Conservation (phyloP, 345 rosid genomes). For the Geranium brycei region DNA sequence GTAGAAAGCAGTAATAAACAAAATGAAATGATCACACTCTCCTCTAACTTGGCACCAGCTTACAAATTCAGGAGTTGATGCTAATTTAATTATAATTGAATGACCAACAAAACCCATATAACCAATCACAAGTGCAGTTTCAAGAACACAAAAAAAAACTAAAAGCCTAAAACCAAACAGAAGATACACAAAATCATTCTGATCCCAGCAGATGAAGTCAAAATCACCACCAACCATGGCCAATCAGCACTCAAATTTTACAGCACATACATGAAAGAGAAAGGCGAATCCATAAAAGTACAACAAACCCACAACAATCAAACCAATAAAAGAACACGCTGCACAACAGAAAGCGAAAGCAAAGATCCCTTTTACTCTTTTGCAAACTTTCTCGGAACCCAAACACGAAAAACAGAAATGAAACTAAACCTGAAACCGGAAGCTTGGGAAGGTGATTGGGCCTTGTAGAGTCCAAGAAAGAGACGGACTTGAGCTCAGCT, state of each 20-base stretch:
- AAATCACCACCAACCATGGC: not conserved
- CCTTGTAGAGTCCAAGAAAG: slow-evolving; percentile 53
- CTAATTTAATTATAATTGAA: no score
- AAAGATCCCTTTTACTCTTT: no score
- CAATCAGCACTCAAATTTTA: not conserved
- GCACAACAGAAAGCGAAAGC: no score
- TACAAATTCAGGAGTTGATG: no score
- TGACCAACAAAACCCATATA: no score
- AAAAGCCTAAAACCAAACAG: no score
- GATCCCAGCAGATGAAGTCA: not conserved
- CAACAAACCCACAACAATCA: no score
- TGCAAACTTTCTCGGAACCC: slow-evolving; percentile 5
- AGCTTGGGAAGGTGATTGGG: slow-evolving; percentile 33
- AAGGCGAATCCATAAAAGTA: no score
- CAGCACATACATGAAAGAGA: not conserved
- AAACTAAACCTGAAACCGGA: slow-evolving; percentile 30
- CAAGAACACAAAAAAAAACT: no score
- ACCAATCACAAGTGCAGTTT: no score
- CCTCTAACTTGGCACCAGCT: no score
- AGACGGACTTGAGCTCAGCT: slow-evolving; percentile 41
- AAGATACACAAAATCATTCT: not conserved
- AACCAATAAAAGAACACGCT: no score
- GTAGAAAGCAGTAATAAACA: not conserved
- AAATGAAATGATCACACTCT: not conserved
- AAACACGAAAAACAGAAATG: slow-evolving; percentile 1